Conservation (phyloP, 2,329 filamentous ascomycete genomes). For the Phialophora macrospora region DNA sequence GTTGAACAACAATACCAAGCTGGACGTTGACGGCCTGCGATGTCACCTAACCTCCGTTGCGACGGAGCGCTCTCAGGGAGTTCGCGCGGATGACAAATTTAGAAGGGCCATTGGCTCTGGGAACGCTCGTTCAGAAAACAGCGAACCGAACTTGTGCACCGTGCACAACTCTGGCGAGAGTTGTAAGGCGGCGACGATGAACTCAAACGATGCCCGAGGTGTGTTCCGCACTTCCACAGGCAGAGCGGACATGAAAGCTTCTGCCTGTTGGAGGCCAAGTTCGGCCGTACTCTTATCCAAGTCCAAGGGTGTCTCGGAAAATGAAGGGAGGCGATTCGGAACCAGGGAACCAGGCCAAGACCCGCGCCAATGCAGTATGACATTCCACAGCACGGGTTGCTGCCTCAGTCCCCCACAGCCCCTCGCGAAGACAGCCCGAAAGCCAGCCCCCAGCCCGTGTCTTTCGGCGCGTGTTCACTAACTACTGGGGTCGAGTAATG, state of each 20-base stretch:
- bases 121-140: neutral
- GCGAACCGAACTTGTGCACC: conserved; percentile 7
- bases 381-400: conserved; percentile 2
- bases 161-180: neutral
- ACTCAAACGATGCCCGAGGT: neutral
- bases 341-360: conserved; percentile 19
- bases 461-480: neutral
- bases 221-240: conserved; percentile 2
- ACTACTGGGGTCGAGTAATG: neutral
- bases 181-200: neutral
- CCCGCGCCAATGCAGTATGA: conserved; percentile 19
- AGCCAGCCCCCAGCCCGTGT: neutral
- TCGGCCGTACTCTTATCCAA: conserved; percentile 1
- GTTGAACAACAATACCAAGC: neutral
- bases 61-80: neutral
- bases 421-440: neutral
- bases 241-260: conserved; percentile 1
- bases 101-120: neutral
- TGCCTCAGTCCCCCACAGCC: neutral
- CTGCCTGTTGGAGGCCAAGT: conserved; percentile 12
- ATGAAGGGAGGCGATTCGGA: conserved; percentile 24
- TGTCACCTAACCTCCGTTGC: neutral
- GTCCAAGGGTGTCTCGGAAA: conserved; percentile 24
- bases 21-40: neutral
- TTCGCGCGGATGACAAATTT: conserved; percentile 6